A percentile compares a stretch with the other conserved stretches of the same genome.
Conservation (phyloP, 148 eudicot genomes). For the Silene latifolia region DNA sequence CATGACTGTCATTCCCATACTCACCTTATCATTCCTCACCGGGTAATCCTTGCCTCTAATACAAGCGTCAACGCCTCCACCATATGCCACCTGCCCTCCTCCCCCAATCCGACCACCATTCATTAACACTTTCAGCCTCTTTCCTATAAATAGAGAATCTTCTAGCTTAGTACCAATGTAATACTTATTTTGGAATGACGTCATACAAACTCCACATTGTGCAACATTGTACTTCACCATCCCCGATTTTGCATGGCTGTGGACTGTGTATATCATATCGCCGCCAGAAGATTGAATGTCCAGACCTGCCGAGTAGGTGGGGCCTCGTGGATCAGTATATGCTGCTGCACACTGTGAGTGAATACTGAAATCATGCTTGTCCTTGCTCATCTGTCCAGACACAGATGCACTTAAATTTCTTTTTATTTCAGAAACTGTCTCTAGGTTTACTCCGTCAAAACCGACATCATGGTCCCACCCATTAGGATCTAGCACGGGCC, state of each 20-base stretch:
- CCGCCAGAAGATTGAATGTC: conserved; percentile 70
- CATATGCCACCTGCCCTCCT: conserved; percentile 60
- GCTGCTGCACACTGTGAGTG: conserved; percentile 70
- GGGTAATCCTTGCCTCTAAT: conserved; percentile 81
- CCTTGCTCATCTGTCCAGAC: conserved; percentile 97
- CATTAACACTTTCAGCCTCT: conserved; percentile 48
- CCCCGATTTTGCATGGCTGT: conserved; percentile 47
- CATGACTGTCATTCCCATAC: conserved; percentile 48
- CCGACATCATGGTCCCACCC: conserved; percentile 99
- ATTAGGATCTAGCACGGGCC: conserved; percentile 82
- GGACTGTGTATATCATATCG: conserved; percentile 62
- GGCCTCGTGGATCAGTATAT: conserved; percentile 54
- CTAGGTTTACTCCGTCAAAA: conserved; percentile 83
- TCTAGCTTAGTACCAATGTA: conserved; percentile 75
- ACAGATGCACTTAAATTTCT: conserved; percentile 43
- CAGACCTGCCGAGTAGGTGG: conserved; percentile 53
- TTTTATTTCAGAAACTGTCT: conserved; percentile 47
- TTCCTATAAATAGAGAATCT: conserved; percentile 52
- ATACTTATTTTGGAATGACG: conserved; percentile 53
- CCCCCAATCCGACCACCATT: conserved; percentile 68
- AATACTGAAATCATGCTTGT: conserved; percentile 75
- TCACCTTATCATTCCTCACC: conserved; percentile 63
- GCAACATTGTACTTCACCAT: conserved; percentile 46
- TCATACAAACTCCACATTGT: conserved; percentile 73
- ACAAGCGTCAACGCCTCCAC: conserved; percentile 80